These are phyloP conservation scores for Leccinum pellstonianum DNA, from an alignment of 768 basidiomycete genomes.

Conservation along the genomic window DNA sequence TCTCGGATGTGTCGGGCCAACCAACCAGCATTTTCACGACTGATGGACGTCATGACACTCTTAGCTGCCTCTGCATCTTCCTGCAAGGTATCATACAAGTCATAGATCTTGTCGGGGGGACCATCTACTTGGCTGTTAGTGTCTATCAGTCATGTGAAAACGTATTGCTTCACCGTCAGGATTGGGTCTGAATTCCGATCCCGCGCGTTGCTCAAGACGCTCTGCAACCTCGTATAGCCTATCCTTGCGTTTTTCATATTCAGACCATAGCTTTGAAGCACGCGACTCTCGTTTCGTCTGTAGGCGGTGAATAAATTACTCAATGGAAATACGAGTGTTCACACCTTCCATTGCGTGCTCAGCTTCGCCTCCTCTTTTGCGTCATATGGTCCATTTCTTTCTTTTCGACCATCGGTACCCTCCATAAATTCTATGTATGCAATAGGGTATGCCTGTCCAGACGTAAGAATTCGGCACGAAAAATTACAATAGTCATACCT, in stretches of 20 bases:
- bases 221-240: conserved; percentile 60
- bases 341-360: conserved; percentile 71
- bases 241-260: conserved; percentile 54
- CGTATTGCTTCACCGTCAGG: conserved; percentile 38
- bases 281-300: conserved; percentile 61
- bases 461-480: not conserved
- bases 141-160: not conserved
- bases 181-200: conserved; percentile 39
- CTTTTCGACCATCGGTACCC: conserved; percentile 47
- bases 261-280: conserved; percentile 53
- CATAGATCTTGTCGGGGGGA: conserved; percentile 48
- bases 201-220: conserved; percentile 60
- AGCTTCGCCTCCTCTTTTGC: conserved; percentile 64
- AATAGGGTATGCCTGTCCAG: conserved; percentile 60
- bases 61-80: conserved; percentile 53
- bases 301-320: conserved; percentile 4
- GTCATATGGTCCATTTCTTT: conserved; percentile 60
- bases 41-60: conserved; percentile 41
- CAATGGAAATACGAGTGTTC: conserved; percentile 16
- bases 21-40: conserved; percentile 56
- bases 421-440: conserved; percentile 74
- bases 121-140: conserved; percentile 16
- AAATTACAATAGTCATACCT: conserved; percentile 39
- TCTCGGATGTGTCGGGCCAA: conserved; percentile 53
- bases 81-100: conserved; percentile 57